Conservation (phyloP, 2,329 filamentous ascomycete species). For the Fusarium poae region DNA sequence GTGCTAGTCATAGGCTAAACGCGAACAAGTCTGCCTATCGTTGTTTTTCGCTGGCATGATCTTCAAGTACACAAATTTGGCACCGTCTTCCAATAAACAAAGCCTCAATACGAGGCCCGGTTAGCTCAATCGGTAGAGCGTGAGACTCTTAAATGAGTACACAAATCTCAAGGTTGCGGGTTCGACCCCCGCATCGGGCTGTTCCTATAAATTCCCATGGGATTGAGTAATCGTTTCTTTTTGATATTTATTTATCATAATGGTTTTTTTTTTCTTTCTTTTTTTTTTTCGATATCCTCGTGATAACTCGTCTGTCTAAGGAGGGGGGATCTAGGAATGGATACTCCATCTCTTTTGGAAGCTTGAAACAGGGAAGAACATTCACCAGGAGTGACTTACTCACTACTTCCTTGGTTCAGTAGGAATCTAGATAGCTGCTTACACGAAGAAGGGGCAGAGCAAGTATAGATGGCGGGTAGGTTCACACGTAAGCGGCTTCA, state of each 20-base stretch:
- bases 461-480: neutral
- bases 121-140: slow-evolving; percentile 70
- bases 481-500: neutral
- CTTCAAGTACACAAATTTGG: neutral
- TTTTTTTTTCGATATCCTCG: neutral
- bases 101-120: slow-evolving; percentile 48
- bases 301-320: neutral
- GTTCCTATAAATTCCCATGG: slow-evolving; percentile 24
- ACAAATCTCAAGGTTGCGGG: slow-evolving; percentile 67
- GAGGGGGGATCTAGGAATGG: neutral
- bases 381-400: neutral
- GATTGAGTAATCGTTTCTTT: slow-evolving; percentile 22
- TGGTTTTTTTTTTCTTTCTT: too few species aligned
- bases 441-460: neutral
- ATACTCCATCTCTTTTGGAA: neutral
- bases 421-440: neutral
- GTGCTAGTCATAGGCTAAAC: too few species aligned
- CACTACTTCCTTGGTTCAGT: too few species aligned
- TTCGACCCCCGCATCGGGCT: slow-evolving; percentile 64
- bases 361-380: neutral
- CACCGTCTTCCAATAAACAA: rapidly evolving
- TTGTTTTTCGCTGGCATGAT: neutral
- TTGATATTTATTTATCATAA: neutral
- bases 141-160: slow-evolving; percentile 71
- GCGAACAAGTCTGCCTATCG: neutral